Base-by-base conservation (phyloP, 768 basidiomycete species). In the Cytidiella melzeri region DNA sequence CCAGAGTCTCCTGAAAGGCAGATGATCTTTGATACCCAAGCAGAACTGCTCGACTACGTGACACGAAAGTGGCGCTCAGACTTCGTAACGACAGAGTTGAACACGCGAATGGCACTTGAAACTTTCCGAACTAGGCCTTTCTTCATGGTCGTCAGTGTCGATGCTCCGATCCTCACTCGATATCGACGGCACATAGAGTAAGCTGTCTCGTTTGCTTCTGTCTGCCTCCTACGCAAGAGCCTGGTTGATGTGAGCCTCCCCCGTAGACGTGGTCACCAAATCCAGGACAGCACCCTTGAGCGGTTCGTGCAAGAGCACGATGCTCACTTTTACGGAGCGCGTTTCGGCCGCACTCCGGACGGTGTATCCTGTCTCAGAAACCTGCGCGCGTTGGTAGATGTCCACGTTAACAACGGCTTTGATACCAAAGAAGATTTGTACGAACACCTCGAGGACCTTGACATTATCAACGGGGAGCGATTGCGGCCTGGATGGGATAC, bases 401-500 rank as follows among this genome's bases (percentile, higher is more conserved):
- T 88, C 45, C 76, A 74, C 39, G 62, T 93, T 47, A 65, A 72
- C 50, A 92, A 92, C 59, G 62, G 76, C n/a, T 91, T 85, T 57
- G 58, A 65, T 23, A 69, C 73, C 25, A 50, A 84, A 13, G 51
- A 68, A n/a, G 70, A 70, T 3, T 68, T 97, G 0, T 69, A 83
- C 57, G 55, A 61, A 11, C 72, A 94, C 60, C 69, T 98, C 9
- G 83, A 87, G 51, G 61, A 68, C 2, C 57, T 95, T 36, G 72
- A 94, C 61, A 65, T 97, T 5, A 60, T 83, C 27, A 76, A 93
- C 60, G 67, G 76, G 1, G 83, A 88, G 57, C 80, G 90, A 48
- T 67, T 96, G 24, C 74, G 95, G 41, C 95, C 95, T 2, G 76
- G 78, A 13, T 98, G 95, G 95, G 95, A 98, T 63, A 81, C 84